Conservation (phyloP, 1,284 basidiomycete genomes). For the Blastosporella zonata region DNA sequence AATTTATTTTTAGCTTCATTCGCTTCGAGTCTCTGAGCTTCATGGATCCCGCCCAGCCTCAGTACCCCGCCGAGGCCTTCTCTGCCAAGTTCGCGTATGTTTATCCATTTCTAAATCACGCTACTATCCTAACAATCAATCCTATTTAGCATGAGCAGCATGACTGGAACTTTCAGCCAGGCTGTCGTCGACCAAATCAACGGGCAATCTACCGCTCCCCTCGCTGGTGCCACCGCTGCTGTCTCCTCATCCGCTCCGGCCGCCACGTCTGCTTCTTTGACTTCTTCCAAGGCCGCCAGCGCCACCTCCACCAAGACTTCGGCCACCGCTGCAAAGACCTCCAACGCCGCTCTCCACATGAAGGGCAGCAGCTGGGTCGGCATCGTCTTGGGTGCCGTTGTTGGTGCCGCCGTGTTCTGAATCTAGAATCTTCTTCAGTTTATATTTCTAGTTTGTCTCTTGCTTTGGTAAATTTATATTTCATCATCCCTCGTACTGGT, state of each 20-base stretch:
- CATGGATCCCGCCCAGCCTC: conserved; percentile 48
- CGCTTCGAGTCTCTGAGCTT: conserved; percentile 60
- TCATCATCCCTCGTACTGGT: not conserved
- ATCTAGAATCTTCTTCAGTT: not conserved
- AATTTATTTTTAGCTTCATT: conserved; percentile 54
- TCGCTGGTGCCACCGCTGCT: conserved; percentile 32
- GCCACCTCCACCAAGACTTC: conserved; percentile 24
- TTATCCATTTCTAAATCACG: not conserved
- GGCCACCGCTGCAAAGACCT: conserved; percentile 24
- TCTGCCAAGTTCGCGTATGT: conserved; percentile 76
- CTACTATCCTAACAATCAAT: not conserved
- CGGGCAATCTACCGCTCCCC: conserved; percentile 55
- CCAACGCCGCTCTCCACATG: conserved; percentile 22
- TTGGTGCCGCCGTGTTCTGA: conserved; percentile 36
- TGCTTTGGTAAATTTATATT: not conserved
- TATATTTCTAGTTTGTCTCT: conserved; percentile 9
- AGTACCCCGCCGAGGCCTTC: conserved; percentile 68
- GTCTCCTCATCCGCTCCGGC: conserved; percentile 20
- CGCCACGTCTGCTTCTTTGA: conserved; percentile 21
- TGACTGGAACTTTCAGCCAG: conserved; percentile 63
- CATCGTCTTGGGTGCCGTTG: conserved; percentile 31
- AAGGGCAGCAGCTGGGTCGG: conserved; percentile 35
- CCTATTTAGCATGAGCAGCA: conserved; percentile 43
- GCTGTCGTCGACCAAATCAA: conserved; percentile 52
- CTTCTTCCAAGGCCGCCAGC: conserved; percentile 21